A percentile compares a stretch with the other conserved stretches of the same genome.
Evolutionary conservation across 2,329 filamentous ascomycete species (phyloP).

Genomic region (Aspergillus neoniger): DNA sequence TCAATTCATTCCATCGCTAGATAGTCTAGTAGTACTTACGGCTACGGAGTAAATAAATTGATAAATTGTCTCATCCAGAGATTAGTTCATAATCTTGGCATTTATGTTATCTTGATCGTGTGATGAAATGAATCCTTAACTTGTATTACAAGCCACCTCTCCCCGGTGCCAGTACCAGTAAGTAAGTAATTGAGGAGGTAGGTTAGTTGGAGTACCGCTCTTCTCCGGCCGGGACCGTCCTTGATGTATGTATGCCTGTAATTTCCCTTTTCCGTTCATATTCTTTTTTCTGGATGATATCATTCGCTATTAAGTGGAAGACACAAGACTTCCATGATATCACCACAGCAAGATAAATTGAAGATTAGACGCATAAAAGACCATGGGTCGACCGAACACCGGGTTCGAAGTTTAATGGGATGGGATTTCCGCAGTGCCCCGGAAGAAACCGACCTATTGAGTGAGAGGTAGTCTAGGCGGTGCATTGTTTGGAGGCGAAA

Average conservation of each 20-base stretch:
- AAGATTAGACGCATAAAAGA: not conserved
- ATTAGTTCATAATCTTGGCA: not conserved
- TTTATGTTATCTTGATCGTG: too few species aligned
- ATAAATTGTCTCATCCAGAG: not conserved
- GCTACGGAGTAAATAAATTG: too few species aligned
- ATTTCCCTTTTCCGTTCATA: too few species aligned
- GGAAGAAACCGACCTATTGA: not conserved
- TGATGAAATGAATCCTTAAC: too few species aligned
- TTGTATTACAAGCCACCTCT: too few species aligned
- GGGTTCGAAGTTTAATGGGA: not conserved
- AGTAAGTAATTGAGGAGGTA: too few species aligned
- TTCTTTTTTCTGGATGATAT: slow-evolving; percentile 6
- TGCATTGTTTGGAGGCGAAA: slow-evolving; percentile 6
- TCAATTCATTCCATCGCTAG: not conserved
- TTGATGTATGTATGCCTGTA: not conserved
- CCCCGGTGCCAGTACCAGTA: too few species aligned
- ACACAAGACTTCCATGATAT: slow-evolving; percentile 18
- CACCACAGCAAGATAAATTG: slow-evolving; percentile 12
- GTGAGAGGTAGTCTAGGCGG: not conserved
- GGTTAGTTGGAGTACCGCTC: not conserved
- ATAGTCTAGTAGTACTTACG: too few species aligned
- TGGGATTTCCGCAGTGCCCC: slow-evolving; percentile 6
- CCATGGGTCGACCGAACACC: not conserved
- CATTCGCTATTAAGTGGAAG: not conserved
- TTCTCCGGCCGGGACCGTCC: not conserved